phyloP scores from a whole-genome alignment of 2,329 filamentous ascomycete species.

The Ustulina deusta region DNA sequence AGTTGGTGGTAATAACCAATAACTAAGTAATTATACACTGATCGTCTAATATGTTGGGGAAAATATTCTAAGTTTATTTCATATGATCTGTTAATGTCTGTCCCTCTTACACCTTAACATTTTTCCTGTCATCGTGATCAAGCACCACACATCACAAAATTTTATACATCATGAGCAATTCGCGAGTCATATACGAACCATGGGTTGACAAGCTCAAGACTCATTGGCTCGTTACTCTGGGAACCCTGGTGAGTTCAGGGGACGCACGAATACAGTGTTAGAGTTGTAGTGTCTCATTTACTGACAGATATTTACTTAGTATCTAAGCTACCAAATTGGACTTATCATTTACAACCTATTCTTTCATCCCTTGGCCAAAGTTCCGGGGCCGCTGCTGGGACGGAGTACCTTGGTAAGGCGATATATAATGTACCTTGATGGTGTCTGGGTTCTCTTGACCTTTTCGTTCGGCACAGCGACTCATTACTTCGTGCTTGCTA shows the following conservation, averaged over 20 bases:
- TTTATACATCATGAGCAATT: too few species aligned
- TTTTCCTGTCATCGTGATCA: too few species aligned
- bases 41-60: too few species aligned
- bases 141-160: too few species aligned
- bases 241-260: background rate
- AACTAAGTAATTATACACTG: too few species aligned
- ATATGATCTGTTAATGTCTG: too few species aligned
- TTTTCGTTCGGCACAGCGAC: background rate
- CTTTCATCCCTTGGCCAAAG: conserved; percentile 38
- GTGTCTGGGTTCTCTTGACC: background rate
- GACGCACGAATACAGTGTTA: background rate
- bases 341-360: conserved; percentile 39
- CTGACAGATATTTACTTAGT: background rate
- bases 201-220: background rate
- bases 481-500: conserved; percentile 4
- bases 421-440: background rate
- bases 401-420: conserved; percentile 29
- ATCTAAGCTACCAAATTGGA: conserved; percentile 17
- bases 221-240: background rate
- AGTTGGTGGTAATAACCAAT: too few species aligned
- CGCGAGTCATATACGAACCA: background rate
- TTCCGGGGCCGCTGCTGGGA: conserved; percentile 35
- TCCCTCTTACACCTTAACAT: too few species aligned
- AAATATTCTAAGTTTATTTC: too few species aligned
- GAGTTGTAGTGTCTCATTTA: background rate